Base-by-base conservation (phyloP, 1,284 basidiomycete genomes). In the Peniophora sp. region DNA sequence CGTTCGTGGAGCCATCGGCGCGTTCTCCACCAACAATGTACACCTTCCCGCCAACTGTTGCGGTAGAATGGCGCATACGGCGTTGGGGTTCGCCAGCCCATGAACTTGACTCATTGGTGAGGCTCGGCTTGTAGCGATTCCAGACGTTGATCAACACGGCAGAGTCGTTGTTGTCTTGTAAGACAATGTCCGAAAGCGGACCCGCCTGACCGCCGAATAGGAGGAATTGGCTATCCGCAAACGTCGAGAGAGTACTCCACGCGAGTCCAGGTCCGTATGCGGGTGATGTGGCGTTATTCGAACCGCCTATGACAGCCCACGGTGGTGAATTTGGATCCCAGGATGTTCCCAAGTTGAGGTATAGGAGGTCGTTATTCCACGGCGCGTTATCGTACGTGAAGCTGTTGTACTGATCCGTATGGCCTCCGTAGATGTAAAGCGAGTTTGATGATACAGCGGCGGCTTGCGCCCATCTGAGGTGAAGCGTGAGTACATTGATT, bases 391-490 rank as follows among this genome's bases (percentile, higher is more conserved):
- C 76, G 65, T 93, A 94, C 2, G 81, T 79, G 61, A 75, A 88
- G 9, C 72, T 63, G 60, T 85, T 83, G 63, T 68, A 79, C 17
- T 75, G 70, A 64, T 92, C 88, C 23, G 79, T 83, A 61, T 89
- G 83, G 51, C 91, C 91, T 24, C 91, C 91, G 52, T 88, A 83
- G 39, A 92, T 68, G 62, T 82, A 81, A 37, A 93, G 70, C 6
- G 74, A 72, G 52, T 81, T 75, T 55, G 80, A 72, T 20, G 89
- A 66, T 44, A 85, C 62, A 20, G 80, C 74, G 1, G 71, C 68
- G 10, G 88, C 86, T 55, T 90, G 88, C 35, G 85, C 91, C 91
- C 91, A 94, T 72, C 91, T 93, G 54, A 32, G 27, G 27, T 32
- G 12, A 12, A 32, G 27, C 27, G 27, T 32, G 27, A 32, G 27